phyloP scores from a whole-genome alignment of 805 yeast genomes.

The Metschnikowia similis region DNA sequence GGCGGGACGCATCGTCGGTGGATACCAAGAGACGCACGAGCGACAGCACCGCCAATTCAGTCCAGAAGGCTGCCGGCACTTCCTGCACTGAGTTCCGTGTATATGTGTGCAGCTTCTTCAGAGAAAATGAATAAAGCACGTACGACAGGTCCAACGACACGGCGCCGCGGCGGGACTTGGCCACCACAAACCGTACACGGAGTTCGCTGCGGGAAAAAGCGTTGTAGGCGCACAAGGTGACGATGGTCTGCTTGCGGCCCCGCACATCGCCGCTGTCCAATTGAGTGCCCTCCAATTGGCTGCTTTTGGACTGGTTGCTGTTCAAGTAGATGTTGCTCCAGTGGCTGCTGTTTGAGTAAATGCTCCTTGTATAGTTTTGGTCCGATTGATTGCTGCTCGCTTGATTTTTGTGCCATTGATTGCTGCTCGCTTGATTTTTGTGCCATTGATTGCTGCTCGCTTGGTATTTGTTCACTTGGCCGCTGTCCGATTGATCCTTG shows the following conservation, averaged over 20 bases:
- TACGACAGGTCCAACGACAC: constrained; percentile 10
- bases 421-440: too few species aligned
- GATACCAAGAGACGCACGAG: constrained; percentile 52
- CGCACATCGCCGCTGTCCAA: constrained; percentile 4
- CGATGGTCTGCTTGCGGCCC: constrained; percentile 28
- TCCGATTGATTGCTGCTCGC: too few species aligned
- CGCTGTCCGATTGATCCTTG: too few species aligned
- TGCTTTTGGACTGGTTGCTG: too few species aligned
- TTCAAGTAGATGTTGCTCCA: too few species aligned
- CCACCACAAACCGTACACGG: constrained; percentile 53
- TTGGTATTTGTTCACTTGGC: too few species aligned
- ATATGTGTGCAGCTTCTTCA: constrained; percentile 9
- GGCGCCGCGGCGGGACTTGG: constrained; percentile 4
- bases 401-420: too few species aligned
- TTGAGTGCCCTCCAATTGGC: not conserved
- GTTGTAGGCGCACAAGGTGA: constrained; percentile 68
- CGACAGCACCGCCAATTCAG: constrained; percentile 55
- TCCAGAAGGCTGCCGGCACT: constrained; percentile 41
- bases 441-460: too few species aligned
- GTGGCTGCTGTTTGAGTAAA: too few species aligned
- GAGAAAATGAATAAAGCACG: constrained; percentile 7
- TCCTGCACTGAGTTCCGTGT: constrained; percentile 16
- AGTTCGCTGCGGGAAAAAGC: constrained; percentile 70
- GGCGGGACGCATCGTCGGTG: constrained; percentile 51
- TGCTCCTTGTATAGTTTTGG: too few species aligned